Base-by-base conservation (phyloP, 148 eudicot genomes). In the Dianthus caryophyllus region DNA sequence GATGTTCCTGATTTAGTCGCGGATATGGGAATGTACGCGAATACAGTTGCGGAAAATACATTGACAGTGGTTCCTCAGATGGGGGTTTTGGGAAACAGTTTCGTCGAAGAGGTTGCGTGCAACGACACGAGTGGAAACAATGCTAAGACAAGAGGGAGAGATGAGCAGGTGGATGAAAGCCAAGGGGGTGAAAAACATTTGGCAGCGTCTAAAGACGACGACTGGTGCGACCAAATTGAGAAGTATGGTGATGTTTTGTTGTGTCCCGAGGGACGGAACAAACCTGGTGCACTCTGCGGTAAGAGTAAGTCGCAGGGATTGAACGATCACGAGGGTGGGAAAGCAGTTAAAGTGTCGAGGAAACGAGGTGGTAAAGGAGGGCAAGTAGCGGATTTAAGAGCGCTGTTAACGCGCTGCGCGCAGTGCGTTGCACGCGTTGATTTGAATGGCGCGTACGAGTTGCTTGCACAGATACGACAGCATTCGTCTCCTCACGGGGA, bases 401-500 rank as follows among this genome's bases (percentile, higher is more conserved):
- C 51, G 27, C 85, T 86, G 9, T 43, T 86, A n/a, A 75, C 73
- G 3, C 64, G 64, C 24, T 86, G 90, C 66, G 86, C 83, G 57
- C 77, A 77, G 58, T 73, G 79, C 55, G 76, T 79, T 12, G 74
- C 85, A 2, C 64, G 41, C 7, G 79, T 75, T 1, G 83, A 83
- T 68, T 67, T 79, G 51, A 24, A 27, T 6, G 65, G 69, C 33
- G 83, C 90, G 6, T 54, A 57, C 54, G 77, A 79, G 10, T 1
- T 60, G 16, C 46, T 60, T 2, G 36, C 33, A 26, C 64, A 60
- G 17, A 60, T 60, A 9, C 7, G 84, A 48, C 64, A 56, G 52
- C 80, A 77, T 68, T 77, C 87, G 12, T 77, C 84, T 46, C 77
- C 87, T 14, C 50, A 24, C 13, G 90, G 90, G 0, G 73, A 79